Conservation (phyloP, 192 early-diverging fungal species). For the Diversispora eburnea region DNA sequence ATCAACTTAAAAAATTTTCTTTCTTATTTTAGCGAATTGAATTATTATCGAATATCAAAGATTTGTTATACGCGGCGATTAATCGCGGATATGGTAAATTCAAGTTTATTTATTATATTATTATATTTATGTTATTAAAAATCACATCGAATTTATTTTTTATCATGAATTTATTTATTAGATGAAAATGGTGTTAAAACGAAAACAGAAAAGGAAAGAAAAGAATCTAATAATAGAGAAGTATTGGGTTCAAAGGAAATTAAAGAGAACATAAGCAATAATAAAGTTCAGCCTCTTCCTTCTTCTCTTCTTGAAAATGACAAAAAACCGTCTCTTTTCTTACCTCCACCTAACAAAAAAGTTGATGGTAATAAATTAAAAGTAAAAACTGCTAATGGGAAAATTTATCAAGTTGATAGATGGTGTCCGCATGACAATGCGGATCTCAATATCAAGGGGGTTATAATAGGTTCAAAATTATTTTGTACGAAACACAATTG, state of each 20-base stretch:
- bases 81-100: background rate
- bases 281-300: too few relatives aligned
- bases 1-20: background rate
- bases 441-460: constrained; percentile 45
- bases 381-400: constrained; percentile 42
- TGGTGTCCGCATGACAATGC: constrained; percentile 52
- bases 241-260: too few relatives aligned
- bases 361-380: constrained; percentile 39
- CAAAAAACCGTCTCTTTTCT: background rate
- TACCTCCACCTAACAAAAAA: constrained; percentile 1
- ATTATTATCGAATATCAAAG: constrained; percentile 13
- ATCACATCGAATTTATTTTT: too few relatives aligned
- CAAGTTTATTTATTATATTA: background rate
- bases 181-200: too few relatives aligned
- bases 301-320: background rate
- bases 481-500: constrained; percentile 52
- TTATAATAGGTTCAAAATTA: constrained; percentile 48
- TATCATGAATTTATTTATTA: too few relatives aligned
- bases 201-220: too few relatives aligned
- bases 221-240: too few relatives aligned
- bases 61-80: constrained; percentile 2
- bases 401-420: constrained; percentile 51
- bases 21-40: constrained; percentile 1
- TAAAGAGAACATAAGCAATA: too few relatives aligned
- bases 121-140: too few relatives aligned